These are phyloP conservation scores for Alloteropsis semialata DNA, from an alignment of 176 grass and related monocot species.

Conservation along the genomic window DNA sequence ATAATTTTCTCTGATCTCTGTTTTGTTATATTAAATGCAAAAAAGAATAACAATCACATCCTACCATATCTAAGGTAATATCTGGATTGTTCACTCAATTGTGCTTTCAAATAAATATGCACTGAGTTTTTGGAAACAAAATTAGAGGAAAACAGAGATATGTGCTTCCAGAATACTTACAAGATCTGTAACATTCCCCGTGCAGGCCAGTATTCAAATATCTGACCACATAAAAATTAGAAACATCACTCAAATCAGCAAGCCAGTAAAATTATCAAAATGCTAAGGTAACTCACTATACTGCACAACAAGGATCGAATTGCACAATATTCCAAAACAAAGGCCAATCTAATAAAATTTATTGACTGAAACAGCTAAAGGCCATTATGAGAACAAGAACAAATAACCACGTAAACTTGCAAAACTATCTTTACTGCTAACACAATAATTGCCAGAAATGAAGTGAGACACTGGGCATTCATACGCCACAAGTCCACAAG, in stretches of 20 bases:
- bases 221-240: slow-evolving; percentile 26
- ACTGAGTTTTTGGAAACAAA: background rate
- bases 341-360: background rate
- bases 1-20: background rate
- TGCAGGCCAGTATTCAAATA: slow-evolving; percentile 84
- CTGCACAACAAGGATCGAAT: background rate
- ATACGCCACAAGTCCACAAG: background rate
- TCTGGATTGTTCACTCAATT: background rate
- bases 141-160: background rate
- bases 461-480: background rate
- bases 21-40: background rate
- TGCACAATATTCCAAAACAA: background rate
- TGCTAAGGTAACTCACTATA: background rate
- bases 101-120: background rate
- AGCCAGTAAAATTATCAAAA: background rate
- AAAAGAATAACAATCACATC: background rate
- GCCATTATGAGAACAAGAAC: background rate
- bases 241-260: background rate
- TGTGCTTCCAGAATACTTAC: slow-evolving; percentile 43
- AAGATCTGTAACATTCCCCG: slow-evolving; percentile 97
- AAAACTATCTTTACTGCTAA: background rate
- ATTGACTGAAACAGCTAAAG: background rate
- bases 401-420: background rate
- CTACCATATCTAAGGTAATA: background rate
- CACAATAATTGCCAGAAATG: background rate